Evolutionary conservation across 2,329 filamentous ascomycete species (phyloP), one percentile per base, ranked within the genome.

Genomic region (Fusarium udum): DNA sequence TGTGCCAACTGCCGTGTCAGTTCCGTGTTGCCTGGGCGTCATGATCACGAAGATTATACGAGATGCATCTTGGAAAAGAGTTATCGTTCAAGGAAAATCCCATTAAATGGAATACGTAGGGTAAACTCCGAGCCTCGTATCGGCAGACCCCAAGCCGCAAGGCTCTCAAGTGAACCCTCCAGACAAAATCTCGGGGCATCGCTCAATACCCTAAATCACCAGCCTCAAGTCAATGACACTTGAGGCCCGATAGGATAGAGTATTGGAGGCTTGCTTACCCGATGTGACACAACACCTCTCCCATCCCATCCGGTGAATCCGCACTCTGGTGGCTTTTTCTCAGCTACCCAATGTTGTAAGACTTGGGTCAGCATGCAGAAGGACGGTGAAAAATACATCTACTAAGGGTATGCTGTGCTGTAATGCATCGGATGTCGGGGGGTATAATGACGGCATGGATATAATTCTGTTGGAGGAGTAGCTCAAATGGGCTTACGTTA

Each of bases 361-460:
- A 65, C 66, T 57, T 64, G 57, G 53, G 43, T 49, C 56, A 68
- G 22, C 60, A 16, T 69, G 51, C 45, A 69, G 32, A 39, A 40
- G 46, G n/a, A 48, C 26, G 49, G 32, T 31, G 56, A 61, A 68
- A 55, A 32, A 48, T 48, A 58, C 26, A 28, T 39, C 64, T 53
- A 31, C 40, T 51, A 51, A 45, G 20, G 48, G 64, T 7, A 28
- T 28, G 61, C 57, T 52, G 43, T 32, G 31, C n/a, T 52, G 52
- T 34, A 36, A 37, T 55, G 48, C 59, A 57, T 60, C 45, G 69
- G 69, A 61, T 57, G 55, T 72, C 55, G 64, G 69, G 31, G 34
- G 49, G 32, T 31, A 31, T 51, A 70, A 66, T 70, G 67, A 70
- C 67, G 66, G 40, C 58, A 68, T 67, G 24, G 28, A 53, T 52